Evolutionary conservation across 2,329 filamentous ascomycete species (phyloP), one percentile per base, ranked within the genome.

Genomic region (Aspergillus alliaceus): DNA sequence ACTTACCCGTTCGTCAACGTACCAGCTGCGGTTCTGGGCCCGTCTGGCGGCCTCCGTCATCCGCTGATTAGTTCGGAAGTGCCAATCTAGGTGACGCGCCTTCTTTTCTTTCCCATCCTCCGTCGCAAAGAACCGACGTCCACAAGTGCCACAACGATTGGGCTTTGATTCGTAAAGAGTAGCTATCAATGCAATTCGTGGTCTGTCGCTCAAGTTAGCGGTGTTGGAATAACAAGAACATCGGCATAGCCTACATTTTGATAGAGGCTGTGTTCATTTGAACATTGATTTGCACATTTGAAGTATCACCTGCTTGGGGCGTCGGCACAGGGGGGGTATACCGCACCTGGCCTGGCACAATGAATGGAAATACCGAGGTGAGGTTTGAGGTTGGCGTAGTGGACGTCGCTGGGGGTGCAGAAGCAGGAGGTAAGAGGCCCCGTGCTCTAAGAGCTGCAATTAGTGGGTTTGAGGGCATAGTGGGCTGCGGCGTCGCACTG

Each of bases 71-170:
- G 93, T 93, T 56, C 89, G 88, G 78, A 99, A 99, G 75, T 99
- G 95, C 95, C 95, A 99, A 75, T 99, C 95, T 81, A 99, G 88
- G 72, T 99, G 95, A 3, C 89, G 86, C 24, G 88, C 90, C 78
- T 98, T 98, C 79, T 90, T 90, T 70, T 88, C 87, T 67, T 86
- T 90, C 12, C 93, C 93, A 62, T 90, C 86, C 12, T 87, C 85
- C 49, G 90, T 90, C 4, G 85, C 84, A 53, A 84, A 84, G 73
- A 99, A 99, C 2, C 95, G 88, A 58, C 93, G 86, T 24, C 93
- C 95, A 71, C 95, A 99, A 58, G 93, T 93, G 12, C 89, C 90
- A 73, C 95, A 99, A 56, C 93, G 90, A 58, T 92, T 90, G 0
- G 93, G 90, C 37, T 91, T 85, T 20, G 88, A 86, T 59, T 93